phyloP scores from a whole-genome alignment of 1,284 basidiomycete species.

The Trichosporon faecale region DNA sequence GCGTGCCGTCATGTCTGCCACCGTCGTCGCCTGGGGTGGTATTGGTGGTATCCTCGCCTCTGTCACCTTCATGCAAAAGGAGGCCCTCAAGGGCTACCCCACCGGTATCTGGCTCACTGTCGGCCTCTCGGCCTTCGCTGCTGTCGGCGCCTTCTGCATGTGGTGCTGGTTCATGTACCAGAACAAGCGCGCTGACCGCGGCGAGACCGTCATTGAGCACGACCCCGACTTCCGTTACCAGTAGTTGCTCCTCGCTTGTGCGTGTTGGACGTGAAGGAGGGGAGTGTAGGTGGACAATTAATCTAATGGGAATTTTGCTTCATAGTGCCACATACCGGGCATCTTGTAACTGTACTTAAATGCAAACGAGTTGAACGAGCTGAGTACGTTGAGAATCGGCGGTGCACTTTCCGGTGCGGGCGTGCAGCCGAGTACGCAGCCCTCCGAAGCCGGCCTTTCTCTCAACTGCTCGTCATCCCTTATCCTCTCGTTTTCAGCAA shows the following conservation, averaged over 20 bases:
- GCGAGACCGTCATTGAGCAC: conserved; percentile 18
- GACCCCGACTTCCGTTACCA: conserved; percentile 19
- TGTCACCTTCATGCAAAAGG: conserved; percentile 18
- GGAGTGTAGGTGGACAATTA: not conserved
- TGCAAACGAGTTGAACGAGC: not conserved
- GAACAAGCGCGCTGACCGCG: conserved; percentile 20
- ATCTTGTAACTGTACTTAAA: not conserved
- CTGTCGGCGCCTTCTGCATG: not conserved
- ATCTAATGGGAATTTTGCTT: not conserved
- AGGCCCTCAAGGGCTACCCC: conserved; percentile 12
- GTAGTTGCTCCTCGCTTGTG: not conserved
- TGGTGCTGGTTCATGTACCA: conserved; percentile 18
- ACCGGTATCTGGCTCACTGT: conserved; percentile 20
- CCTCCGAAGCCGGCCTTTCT: too few relatives aligned
- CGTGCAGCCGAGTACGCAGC: too few relatives aligned
- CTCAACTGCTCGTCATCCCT: too few relatives aligned
- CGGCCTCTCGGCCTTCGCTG: conserved; percentile 3
- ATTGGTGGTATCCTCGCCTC: conserved; percentile 23
- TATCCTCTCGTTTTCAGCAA: too few relatives aligned
- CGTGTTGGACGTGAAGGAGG: too few relatives aligned
- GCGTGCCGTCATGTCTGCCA: conserved; percentile 30
- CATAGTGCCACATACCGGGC: not conserved
- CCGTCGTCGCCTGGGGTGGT: conserved; percentile 20
- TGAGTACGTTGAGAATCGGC: too few relatives aligned
- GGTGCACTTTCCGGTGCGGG: too few relatives aligned